phyloP scores from a whole-genome alignment of 768 basidiomycete species.

The Lentinula lateritia region DNA sequence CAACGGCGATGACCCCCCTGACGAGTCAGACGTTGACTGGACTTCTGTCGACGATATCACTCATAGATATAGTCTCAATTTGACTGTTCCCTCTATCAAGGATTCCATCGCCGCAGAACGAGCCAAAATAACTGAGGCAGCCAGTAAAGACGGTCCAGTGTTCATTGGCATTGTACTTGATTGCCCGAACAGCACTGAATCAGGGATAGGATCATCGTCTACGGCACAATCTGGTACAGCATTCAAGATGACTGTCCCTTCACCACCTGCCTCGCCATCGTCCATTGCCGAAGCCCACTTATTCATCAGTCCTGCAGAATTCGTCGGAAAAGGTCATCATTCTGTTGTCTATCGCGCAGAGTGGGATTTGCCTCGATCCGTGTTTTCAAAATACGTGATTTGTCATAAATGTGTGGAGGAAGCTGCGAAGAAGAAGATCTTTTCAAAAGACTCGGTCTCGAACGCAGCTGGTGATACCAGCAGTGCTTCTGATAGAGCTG shows the following conservation, averaged over 20 bases:
- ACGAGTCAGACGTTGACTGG: slow-evolving; percentile 16
- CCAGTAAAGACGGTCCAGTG: not conserved
- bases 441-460: not conserved
- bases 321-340: not conserved
- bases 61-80: slow-evolving; percentile 22
- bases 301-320: not conserved
- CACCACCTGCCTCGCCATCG: slow-evolving; percentile 9
- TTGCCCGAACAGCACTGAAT: slow-evolving; percentile 21
- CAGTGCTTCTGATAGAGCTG: not conserved
- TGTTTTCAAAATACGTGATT: not conserved
- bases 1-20: not conserved
- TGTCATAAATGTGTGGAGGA: slow-evolving; percentile 5
- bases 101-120: slow-evolving; percentile 4
- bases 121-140: not conserved
- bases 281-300: slow-evolving; percentile 27
- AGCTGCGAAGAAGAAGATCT: not conserved
- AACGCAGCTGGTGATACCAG: not conserved
- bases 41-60: slow-evolving; percentile 21
- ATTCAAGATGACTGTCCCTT: slow-evolving; percentile 11
- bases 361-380: slow-evolving; percentile 1
- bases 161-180: not conserved
- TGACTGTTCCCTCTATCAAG: not conserved
- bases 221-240: slow-evolving; percentile 8
- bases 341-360: slow-evolving; percentile 2
- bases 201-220: slow-evolving; percentile 8